Evolutionary conservation across 768 basidiomycete species (phyloP).

Genomic region (Suillus hirtellus): DNA sequence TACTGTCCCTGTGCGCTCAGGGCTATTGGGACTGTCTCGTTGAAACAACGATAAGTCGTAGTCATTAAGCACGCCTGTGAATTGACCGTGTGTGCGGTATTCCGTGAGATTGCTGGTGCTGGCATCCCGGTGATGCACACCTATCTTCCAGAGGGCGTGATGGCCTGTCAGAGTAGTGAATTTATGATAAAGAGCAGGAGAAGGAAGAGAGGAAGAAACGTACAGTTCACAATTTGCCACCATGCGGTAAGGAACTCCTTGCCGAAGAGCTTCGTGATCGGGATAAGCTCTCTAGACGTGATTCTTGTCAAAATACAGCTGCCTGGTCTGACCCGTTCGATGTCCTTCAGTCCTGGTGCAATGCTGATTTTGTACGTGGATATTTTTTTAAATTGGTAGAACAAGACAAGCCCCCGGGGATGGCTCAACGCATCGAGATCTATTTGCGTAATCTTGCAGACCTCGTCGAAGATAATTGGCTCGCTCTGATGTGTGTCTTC

Average conservation of each 20-base stretch:
- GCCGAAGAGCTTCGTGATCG: neutral
- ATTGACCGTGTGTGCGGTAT: neutral
- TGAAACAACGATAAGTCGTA: slow-evolving; percentile 11
- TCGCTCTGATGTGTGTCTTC: no score
- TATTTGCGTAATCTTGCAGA: neutral
- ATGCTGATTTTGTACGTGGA: no score
- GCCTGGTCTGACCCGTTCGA: neutral
- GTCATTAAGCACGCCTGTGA: neutral
- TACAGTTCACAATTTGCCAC: slow-evolving; percentile 10
- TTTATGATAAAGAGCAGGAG: neutral
- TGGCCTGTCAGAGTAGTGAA: slow-evolving; percentile 10
- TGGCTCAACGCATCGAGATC: no score
- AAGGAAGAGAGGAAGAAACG: neutral
- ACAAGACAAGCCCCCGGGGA: neutral
- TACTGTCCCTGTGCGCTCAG: slow-evolving; percentile 16
- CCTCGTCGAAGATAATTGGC: neutral
- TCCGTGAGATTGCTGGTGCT: neutral
- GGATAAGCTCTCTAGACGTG: neutral
- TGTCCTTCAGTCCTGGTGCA: neutral
- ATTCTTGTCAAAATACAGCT: neutral
- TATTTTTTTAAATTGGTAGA: neutral
- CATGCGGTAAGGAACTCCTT: slow-evolving; percentile 5
- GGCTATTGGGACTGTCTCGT: neutral
- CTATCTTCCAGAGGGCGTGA: slow-evolving; percentile 6
- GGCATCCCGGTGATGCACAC: neutral